Evolutionary conservation across 345 rosid species (phyloP).

Genomic region (Salix arbutifolia): DNA sequence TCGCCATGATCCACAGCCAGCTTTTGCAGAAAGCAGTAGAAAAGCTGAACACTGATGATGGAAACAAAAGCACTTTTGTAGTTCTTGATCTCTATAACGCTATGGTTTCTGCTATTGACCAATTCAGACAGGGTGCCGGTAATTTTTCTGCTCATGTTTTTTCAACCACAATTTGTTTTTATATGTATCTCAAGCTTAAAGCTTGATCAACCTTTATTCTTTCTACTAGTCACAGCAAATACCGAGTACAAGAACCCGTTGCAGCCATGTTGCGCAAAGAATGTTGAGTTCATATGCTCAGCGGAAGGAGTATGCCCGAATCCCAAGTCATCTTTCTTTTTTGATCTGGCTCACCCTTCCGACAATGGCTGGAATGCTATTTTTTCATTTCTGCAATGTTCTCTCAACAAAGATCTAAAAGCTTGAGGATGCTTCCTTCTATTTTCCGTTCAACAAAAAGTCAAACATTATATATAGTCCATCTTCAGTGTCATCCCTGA

Average conservation of each 20-base stretch:
- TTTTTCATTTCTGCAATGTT: no score
- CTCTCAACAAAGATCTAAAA: no score
- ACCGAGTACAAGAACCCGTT: neutral
- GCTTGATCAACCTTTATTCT: neutral
- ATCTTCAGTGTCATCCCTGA: no score
- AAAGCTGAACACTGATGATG: conserved; percentile 15
- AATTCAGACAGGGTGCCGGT: conserved; percentile 6
- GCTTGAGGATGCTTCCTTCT: no score
- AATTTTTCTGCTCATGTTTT: neutral
- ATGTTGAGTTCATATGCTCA: no score
- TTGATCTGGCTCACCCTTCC: no score
- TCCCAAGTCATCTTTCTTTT: no score
- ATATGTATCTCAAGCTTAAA: neutral
- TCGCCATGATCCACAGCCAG: conserved; percentile 25
- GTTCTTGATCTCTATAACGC: conserved; percentile 28
- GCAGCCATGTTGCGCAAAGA: neutral
- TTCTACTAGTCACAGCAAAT: neutral
- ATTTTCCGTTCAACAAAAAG: no score
- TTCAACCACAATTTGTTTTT: neutral
- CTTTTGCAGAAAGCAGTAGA: conserved; percentile 2
- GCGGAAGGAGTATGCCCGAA: no score
- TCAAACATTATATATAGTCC: no score
- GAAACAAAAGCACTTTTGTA: neutral
- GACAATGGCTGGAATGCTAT: no score
- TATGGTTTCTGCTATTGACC: conserved; percentile 16